Evolutionary conservation across 306 rosid genomes (phyloP).

Genomic region (Sesbania bispinosa): DNA sequence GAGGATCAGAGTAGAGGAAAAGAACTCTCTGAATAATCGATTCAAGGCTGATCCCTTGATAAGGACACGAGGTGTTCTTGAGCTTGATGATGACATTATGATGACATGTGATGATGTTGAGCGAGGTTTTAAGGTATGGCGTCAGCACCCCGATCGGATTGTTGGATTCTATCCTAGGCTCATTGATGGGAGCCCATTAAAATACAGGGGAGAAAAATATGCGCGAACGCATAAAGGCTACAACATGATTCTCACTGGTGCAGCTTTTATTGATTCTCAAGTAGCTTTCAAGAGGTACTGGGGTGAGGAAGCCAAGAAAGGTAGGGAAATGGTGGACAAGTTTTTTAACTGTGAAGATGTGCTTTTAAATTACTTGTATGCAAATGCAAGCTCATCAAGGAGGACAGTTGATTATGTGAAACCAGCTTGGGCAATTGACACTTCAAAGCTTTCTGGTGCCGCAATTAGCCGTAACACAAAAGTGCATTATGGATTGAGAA

Average conservation of each 20-base stretch:
- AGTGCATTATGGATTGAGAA: slow-evolving; percentile 66
- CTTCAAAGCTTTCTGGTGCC: slow-evolving; percentile 85
- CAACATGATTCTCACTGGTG: slow-evolving; percentile 97
- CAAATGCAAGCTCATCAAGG: slow-evolving; percentile 68
- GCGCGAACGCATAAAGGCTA: slow-evolving; percentile 79
- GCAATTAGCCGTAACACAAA: slow-evolving; percentile 87
- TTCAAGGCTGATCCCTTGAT: slow-evolving; percentile 71
- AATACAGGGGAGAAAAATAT: slow-evolving; percentile 72
- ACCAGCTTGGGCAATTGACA: slow-evolving; percentile 98
- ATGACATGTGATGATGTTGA: slow-evolving; percentile 96
- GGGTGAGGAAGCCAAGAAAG: slow-evolving; percentile 67
- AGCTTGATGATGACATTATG: slow-evolving; percentile 99
- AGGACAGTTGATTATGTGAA: slow-evolving; percentile 87
- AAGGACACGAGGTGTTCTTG: slow-evolving; percentile 89
- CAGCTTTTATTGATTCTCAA: slow-evolving; percentile 80
- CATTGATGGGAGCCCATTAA: slow-evolving; percentile 58
- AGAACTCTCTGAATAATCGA: slow-evolving; percentile 83
- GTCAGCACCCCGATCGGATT: slow-evolving; percentile 81
- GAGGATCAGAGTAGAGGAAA: slow-evolving; percentile 70
- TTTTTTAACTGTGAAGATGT: slow-evolving; percentile 88
- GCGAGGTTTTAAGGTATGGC: slow-evolving; percentile 93
- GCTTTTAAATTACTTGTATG: slow-evolving; percentile 81
- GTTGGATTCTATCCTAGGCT: slow-evolving; percentile 98
- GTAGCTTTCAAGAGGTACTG: slow-evolving; percentile 80
- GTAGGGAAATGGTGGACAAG: slow-evolving; percentile 73